These are phyloP conservation scores for Neocallimastix lanati DNA, from an alignment of 192 early-diverging fungal species.

Conservation along the genomic window DNA sequence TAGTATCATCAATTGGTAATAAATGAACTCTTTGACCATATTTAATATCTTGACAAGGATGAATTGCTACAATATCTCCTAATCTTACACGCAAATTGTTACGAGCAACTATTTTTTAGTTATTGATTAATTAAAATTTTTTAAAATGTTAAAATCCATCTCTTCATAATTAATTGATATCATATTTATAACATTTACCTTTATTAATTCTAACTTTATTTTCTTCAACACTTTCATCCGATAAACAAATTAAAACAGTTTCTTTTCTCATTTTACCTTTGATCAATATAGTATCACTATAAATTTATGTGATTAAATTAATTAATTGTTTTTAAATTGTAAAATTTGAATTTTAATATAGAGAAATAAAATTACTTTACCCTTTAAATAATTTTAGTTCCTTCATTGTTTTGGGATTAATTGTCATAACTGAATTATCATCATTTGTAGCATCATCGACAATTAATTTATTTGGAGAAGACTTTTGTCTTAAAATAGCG, in stretches of 20 bases:
- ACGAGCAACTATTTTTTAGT: conserved; percentile 47
- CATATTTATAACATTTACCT: conserved; percentile 22
- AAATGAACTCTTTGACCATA: conserved; percentile 94
- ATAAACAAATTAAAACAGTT: conserved; percentile 84
- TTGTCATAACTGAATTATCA: conserved; percentile 86
- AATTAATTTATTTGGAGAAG: conserved; percentile 95
- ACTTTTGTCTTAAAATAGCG: conserved; percentile 87
- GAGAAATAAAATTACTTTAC: background rate
- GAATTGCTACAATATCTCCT: conserved; percentile 89
- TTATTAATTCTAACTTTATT: conserved; percentile 89
- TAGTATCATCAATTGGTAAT: conserved; percentile 90
- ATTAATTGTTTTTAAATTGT: too few relatives aligned
- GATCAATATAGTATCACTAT: conserved; percentile 74
- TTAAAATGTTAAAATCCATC: too few relatives aligned
- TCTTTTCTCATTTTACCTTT: conserved; percentile 98
- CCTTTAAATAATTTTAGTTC: conserved; percentile 74
- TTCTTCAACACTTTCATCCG: conserved; percentile 79
- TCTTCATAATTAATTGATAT: too few relatives aligned
- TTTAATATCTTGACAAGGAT: conserved; percentile 90
- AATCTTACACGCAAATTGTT: conserved; percentile 90
- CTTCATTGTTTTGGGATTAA: conserved; percentile 86
- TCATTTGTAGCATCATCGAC: conserved; percentile 93
- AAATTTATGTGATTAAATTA: too few relatives aligned
- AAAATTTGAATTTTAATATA: too few relatives aligned
- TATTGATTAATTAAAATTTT: too few relatives aligned